Conservation (phyloP, 805 yeast genomes). For the Myxozyma kluyveri region DNA sequence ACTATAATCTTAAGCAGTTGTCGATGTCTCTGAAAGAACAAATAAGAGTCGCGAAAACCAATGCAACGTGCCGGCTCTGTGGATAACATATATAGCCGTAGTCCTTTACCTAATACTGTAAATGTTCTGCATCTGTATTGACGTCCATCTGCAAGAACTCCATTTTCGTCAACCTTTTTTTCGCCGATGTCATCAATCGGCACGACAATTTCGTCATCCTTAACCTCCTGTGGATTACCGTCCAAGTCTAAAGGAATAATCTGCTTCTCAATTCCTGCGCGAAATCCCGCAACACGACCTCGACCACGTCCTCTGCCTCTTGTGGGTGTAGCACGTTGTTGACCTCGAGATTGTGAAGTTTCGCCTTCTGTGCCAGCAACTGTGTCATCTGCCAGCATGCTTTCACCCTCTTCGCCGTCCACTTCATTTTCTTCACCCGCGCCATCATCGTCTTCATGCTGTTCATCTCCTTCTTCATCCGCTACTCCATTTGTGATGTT, state of each 20-base stretch:
- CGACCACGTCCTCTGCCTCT: slow-evolving; percentile 19
- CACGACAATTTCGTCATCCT: slow-evolving; percentile 73
- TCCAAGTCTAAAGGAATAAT: slow-evolving; percentile 54
- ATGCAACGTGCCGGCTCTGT: slow-evolving; percentile 96
- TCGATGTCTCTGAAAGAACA: slow-evolving; percentile 82
- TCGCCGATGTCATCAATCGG: slow-evolving; percentile 79
- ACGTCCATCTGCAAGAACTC: slow-evolving; percentile 69
- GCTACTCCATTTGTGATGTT: not conserved
- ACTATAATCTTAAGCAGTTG: slow-evolving; percentile 70
- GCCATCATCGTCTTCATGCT: slow-evolving; percentile 7
- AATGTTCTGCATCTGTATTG: slow-evolving; percentile 57
- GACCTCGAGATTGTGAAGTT: too few species aligned
- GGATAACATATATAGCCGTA: slow-evolving; percentile 77
- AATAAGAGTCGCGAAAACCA: slow-evolving; percentile 88
- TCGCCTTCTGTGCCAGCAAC: slow-evolving; percentile 31
- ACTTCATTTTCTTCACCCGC: slow-evolving; percentile 8
- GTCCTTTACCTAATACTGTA: slow-evolving; percentile 55
- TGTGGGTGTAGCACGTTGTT: slow-evolving; percentile 24
- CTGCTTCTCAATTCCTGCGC: not conserved
- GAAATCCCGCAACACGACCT: slow-evolving; percentile 34
- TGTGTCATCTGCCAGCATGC: slow-evolving; percentile 27
- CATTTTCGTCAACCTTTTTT: slow-evolving; percentile 63
- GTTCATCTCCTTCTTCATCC: not conserved
- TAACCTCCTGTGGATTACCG: slow-evolving; percentile 63
- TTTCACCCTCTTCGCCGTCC: slow-evolving; percentile 19